Evolutionary conservation across 495 filamentous ascomycete genomes (phyloP).

Genomic region (Pyrenula aspistea): DNA sequence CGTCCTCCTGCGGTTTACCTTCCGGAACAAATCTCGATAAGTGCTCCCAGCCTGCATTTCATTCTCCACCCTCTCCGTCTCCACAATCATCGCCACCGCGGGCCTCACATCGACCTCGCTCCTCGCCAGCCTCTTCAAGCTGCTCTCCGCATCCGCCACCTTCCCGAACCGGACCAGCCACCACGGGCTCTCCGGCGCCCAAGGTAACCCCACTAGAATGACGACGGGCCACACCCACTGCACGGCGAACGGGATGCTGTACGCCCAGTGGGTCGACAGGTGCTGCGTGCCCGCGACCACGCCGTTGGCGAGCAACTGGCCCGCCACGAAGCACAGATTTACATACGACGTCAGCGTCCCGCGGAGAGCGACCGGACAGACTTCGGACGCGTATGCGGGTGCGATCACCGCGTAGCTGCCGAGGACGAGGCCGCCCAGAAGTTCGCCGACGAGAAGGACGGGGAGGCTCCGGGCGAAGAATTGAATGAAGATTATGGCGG

Average conservation of each 20-base stretch:
- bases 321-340: slow-evolving; percentile 26
- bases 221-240: slow-evolving; percentile 21
- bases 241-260: slow-evolving; percentile 23
- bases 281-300: slow-evolving; percentile 24
- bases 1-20: slow-evolving; percentile 31
- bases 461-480: slow-evolving; percentile 21
- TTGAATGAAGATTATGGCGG: slow-evolving; percentile 23
- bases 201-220: slow-evolving; percentile 24
- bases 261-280: slow-evolving; percentile 17
- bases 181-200: slow-evolving; percentile 38
- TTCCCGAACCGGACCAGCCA: slow-evolving; percentile 31
- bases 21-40: slow-evolving; percentile 29
- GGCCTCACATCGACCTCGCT: slow-evolving; percentile 6
- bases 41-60: slow-evolving; percentile 15
- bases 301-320: slow-evolving; percentile 25
- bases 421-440: slow-evolving; percentile 21
- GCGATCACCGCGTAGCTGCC: slow-evolving; percentile 24
- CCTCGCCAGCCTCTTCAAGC: slow-evolving; percentile 23
- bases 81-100: slow-evolving; percentile 20
- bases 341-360: slow-evolving; percentile 25
- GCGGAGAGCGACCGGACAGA: slow-evolving; percentile 26
- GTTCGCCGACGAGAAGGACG: slow-evolving; percentile 21
- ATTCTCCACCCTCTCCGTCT: slow-evolving; percentile 24
- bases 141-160: slow-evolving; percentile 22
- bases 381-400: slow-evolving; percentile 23